Conservation (phyloP, 192 early-diverging fungal genomes). For the Coemansia sp. region DNA sequence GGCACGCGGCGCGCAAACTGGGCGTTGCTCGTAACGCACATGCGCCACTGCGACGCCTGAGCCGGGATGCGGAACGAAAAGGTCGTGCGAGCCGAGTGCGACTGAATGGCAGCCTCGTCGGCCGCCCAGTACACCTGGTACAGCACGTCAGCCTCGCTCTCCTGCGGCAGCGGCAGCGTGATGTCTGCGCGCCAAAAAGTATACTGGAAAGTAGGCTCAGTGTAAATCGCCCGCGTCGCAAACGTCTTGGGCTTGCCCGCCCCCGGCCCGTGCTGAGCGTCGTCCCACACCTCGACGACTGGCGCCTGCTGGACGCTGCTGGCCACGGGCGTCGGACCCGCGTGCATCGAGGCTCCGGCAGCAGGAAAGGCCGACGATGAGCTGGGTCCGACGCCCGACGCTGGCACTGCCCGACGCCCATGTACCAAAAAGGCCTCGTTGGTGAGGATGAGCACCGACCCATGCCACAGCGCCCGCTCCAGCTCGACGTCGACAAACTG, state of each 20-base stretch:
- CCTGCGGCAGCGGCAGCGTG: conserved; percentile 37
- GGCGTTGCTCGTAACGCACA: conserved; percentile 50
- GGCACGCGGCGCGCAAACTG: conserved; percentile 41
- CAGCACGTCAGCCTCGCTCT: conserved; percentile 40
- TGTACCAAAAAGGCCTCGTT: conserved; percentile 54
- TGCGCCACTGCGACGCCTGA: conserved; percentile 56
- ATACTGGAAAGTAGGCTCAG: conserved; percentile 55
- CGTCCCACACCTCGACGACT: conserved; percentile 53
- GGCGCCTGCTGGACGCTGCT: conserved; percentile 13
- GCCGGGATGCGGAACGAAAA: conserved; percentile 50
- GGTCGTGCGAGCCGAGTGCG: conserved; percentile 39
- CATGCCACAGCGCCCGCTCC: conserved; percentile 51
- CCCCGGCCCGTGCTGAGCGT: conserved; percentile 52
- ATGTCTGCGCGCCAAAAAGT: conserved; percentile 57
- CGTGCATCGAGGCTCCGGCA: conserved; percentile 26
- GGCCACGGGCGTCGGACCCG: conserved; percentile 23
- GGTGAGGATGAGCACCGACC: conserved; percentile 50
- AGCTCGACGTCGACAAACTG: conserved; percentile 57
- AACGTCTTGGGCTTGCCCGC: conserved; percentile 56
- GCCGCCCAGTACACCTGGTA: conserved; percentile 56
- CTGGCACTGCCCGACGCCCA: conserved; percentile 15
- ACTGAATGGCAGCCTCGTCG: conserved; percentile 46
- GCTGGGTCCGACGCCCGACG: conserved; percentile 4
- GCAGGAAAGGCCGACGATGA: conserved; percentile 16
- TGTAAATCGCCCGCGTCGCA: conserved; percentile 41